A percentile compares a stretch with the other conserved stretches of the same genome.
These are phyloP conservation scores for Kodamaea arcana DNA, from an alignment of 1,139 yeast genomes.

Conservation along the genomic window DNA sequence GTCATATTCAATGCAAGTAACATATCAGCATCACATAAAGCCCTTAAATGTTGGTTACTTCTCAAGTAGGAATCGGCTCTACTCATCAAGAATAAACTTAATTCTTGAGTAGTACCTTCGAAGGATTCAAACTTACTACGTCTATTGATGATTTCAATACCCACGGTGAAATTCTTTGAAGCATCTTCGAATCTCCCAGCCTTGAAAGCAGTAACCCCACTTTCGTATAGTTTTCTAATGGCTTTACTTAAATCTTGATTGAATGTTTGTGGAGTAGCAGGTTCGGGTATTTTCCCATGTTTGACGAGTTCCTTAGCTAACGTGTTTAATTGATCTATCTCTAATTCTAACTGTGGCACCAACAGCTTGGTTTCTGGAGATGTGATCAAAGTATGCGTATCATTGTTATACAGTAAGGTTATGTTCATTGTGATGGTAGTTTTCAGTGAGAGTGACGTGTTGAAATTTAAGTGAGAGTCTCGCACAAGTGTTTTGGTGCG, in stretches of 20 bases:
- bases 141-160: constrained; percentile 75
- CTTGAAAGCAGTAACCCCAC: constrained; percentile 64
- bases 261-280: constrained; percentile 48
- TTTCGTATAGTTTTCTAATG: constrained; percentile 69
- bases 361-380: constrained; percentile 19
- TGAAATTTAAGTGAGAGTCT: not conserved
- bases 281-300: constrained; percentile 68
- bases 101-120: constrained; percentile 73
- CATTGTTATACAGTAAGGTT: constrained; percentile 26
- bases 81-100: constrained; percentile 66
- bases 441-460: too few species aligned
- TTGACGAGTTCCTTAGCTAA: constrained; percentile 57
- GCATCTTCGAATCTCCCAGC: constrained; percentile 66
- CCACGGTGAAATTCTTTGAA: constrained; percentile 65
- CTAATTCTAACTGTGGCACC: constrained; percentile 36
- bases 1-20: constrained; percentile 58
- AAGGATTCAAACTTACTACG: constrained; percentile 87
- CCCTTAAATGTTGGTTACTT: constrained; percentile 61
- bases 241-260: constrained; percentile 59
- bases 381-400: constrained; percentile 25
- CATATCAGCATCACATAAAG: constrained; percentile 78
- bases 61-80: constrained; percentile 81
- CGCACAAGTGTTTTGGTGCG: not conserved
- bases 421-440: constrained; percentile 15
- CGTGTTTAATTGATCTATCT: constrained; percentile 60